A percentile compares a stretch with the other conserved stretches of the same genome.
These are phyloP conservation scores for Trichoderma brevicompactum DNA, from an alignment of 2,329 filamentous ascomycete species.

Conservation along the genomic window DNA sequence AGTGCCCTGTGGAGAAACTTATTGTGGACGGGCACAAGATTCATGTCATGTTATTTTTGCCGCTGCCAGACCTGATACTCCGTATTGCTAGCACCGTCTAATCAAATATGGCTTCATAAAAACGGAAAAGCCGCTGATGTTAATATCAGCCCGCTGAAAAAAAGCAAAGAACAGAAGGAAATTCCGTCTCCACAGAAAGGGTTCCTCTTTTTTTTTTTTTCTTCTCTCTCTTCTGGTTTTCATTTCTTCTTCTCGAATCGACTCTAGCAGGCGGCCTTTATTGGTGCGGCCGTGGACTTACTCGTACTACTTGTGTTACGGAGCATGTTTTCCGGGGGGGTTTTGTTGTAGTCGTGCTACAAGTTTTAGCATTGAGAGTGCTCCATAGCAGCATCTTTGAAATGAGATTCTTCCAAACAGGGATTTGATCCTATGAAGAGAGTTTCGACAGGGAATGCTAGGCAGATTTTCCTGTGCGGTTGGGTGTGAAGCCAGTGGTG, in stretches of 20 bases:
- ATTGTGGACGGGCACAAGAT: not conserved
- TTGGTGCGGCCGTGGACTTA: not conserved
- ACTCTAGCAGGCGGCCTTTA: not conserved
- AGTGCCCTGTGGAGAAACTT: not conserved
- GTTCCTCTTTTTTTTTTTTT: constrained; percentile 3
- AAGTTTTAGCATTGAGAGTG: not conserved
- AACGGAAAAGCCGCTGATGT: constrained; percentile 5
- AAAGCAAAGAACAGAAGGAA: not conserved
- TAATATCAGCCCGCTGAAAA: constrained; percentile 4
- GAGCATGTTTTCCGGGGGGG: not conserved
- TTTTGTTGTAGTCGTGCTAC: not conserved
- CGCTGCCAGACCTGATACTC: too few species aligned
- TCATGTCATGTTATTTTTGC: not conserved
- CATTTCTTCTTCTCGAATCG: not conserved
- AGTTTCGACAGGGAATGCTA: constrained; percentile 1
- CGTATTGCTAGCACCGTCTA: not conserved
- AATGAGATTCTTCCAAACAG: constrained; percentile 2
- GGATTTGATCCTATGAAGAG: constrained; percentile 2
- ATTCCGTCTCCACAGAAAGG: constrained; percentile 4
- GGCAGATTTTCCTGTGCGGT: not conserved
- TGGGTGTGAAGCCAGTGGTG: not conserved
- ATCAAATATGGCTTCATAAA: constrained; percentile 1
- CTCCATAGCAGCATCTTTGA: not conserved
- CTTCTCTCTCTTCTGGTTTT: not conserved
- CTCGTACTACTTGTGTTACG: not conserved